phyloP scores from a whole-genome alignment of 768 basidiomycete genomes.

The Lactarius vividus region DNA sequence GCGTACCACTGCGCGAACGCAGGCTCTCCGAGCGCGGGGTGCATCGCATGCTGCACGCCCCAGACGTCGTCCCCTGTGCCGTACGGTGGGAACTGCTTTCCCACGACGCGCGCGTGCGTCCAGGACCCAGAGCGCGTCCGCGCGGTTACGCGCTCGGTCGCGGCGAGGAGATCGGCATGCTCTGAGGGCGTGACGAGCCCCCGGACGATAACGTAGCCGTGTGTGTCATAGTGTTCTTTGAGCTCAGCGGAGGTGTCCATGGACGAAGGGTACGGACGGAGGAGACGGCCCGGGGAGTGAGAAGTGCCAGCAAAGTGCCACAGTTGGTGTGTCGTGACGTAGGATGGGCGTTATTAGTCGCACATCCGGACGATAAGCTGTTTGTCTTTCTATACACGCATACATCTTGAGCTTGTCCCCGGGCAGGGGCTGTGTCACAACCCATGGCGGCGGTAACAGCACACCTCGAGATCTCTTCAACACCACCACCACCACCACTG shows the following conservation, averaged over 20 bases:
- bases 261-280: neutral
- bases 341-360: too few species aligned
- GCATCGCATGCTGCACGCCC: slow-evolving; percentile 84
- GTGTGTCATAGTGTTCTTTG: slow-evolving; percentile 53
- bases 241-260: neutral
- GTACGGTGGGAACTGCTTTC: slow-evolving; percentile 77
- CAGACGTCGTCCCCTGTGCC: slow-evolving; percentile 63
- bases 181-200: slow-evolving; percentile 47
- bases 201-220: slow-evolving; percentile 66
- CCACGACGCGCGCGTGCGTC: slow-evolving; percentile 67
- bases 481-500: neutral
- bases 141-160: slow-evolving; percentile 49
- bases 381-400: neutral
- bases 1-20: slow-evolving; percentile 69
- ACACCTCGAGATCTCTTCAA: neutral
- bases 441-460: slow-evolving; percentile 5
- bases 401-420: neutral
- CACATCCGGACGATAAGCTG: too few species aligned
- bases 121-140: slow-evolving; percentile 60
- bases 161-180: slow-evolving; percentile 42
- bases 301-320: neutral
- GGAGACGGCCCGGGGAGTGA: neutral
- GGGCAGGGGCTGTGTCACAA: neutral
- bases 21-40: slow-evolving; percentile 61
- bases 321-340: too few species aligned